Percentiles rank a stretch among this genome's conserved stretches.
phyloP scores from a whole-genome alignment of 1,284 basidiomycete genomes.

The Pterulicium gracile region DNA sequence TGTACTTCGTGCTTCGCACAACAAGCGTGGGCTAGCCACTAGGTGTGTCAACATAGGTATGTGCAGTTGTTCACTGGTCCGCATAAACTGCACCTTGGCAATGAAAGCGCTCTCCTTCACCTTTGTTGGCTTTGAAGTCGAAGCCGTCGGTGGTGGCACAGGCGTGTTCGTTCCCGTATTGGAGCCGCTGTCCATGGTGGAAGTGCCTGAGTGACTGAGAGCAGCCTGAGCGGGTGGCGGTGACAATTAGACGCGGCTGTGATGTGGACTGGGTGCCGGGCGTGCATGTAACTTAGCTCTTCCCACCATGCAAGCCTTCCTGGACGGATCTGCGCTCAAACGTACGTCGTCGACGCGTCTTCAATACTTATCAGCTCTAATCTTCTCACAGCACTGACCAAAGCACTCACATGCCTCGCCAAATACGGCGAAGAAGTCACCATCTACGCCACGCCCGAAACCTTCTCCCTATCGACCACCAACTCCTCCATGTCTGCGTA shows the following conservation, averaged over 20 bases:
- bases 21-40: neutral
- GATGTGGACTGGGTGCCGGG: too few species aligned
- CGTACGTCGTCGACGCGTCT: slow-evolving; percentile 22
- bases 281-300: too few species aligned
- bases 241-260: too few species aligned
- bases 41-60: neutral
- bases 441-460: slow-evolving; percentile 49
- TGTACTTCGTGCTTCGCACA: neutral
- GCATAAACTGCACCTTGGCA: neutral
- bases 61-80: neutral
- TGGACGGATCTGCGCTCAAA: slow-evolving; percentile 34
- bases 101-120: neutral
- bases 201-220: neutral
- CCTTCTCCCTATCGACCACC: slow-evolving; percentile 55
- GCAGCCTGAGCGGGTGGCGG: neutral
- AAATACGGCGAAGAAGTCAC: slow-evolving; percentile 72
- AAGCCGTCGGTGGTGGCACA: neutral
- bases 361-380: too few species aligned
- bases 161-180: neutral
- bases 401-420: slow-evolving; percentile 61
- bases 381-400: slow-evolving; percentile 48
- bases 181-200: neutral
- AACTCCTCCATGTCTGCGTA: slow-evolving; percentile 74
- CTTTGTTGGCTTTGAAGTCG: neutral
- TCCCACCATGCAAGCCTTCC: slow-evolving; percentile 33